Conservation (phyloP, 805 yeast genomes). For the Saccharomycodes ludwigii region DNA sequence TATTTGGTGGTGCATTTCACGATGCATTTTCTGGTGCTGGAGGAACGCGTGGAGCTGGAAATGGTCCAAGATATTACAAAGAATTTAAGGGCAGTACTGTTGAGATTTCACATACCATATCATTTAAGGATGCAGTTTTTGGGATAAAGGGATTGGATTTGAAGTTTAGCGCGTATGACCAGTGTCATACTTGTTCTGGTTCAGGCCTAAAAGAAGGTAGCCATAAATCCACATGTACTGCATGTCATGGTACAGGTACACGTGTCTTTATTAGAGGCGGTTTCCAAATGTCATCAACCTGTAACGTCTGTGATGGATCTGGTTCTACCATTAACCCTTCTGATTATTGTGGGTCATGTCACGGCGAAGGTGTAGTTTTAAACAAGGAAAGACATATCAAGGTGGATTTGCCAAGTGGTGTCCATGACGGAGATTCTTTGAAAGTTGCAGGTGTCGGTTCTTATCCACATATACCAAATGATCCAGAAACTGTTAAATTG, state of each 20-base stretch:
- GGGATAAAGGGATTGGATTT: constrained; percentile 57
- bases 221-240: constrained; percentile 62
- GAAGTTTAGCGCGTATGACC: constrained; percentile 59
- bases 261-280: constrained; percentile 82
- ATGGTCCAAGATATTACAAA: constrained; percentile 37
- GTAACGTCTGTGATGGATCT: constrained; percentile 75
- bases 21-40: constrained; percentile 24
- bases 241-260: constrained; percentile 92
- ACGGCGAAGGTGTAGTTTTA: constrained; percentile 71
- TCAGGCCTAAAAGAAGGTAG: constrained; percentile 72
- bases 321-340: constrained; percentile 63
- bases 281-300: constrained; percentile 92
- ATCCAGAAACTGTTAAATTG: constrained; percentile 47
- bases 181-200: constrained; percentile 73
- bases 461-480: constrained; percentile 66
- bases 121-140: constrained; percentile 78
- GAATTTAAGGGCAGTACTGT: constrained; percentile 84
- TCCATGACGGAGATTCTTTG: constrained; percentile 74
- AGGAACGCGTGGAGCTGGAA: constrained; percentile 25
- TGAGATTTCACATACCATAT: constrained; percentile 61
- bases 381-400: constrained; percentile 56
- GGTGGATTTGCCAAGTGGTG: constrained; percentile 80
- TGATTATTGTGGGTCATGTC: constrained; percentile 71
- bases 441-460: constrained; percentile 86
- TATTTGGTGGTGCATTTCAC: constrained; percentile 45